These are phyloP conservation scores for Diplodia scrobiculata DNA, from an alignment of 2,329 filamentous ascomycete species.

Conservation along the genomic window DNA sequence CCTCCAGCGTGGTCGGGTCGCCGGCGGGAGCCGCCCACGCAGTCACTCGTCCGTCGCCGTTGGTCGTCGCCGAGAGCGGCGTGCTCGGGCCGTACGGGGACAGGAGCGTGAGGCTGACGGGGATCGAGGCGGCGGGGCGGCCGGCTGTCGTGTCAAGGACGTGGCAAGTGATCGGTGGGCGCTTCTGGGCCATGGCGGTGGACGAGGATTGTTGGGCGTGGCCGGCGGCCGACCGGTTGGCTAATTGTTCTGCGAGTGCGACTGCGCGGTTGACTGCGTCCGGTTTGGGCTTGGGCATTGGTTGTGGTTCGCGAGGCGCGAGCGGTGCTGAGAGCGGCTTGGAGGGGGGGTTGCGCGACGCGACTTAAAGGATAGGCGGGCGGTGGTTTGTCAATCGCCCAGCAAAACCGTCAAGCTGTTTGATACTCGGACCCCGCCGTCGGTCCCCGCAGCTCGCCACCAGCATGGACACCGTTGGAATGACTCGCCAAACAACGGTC, in stretches of 20 bases:
- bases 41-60: conserved; percentile 73
- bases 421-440: conserved; percentile 22
- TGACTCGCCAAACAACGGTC: conserved; percentile 17
- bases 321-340: neutral
- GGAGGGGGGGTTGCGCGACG: neutral
- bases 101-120: conserved; percentile 63
- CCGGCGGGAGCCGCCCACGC: conserved; percentile 55
- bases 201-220: conserved; percentile 1
- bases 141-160: conserved; percentile 80
- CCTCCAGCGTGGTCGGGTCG: conserved; percentile 26
- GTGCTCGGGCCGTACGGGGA: conserved; percentile 40
- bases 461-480: conserved; percentile 11
- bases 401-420: conserved; percentile 11
- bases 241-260: conserved; percentile 18
- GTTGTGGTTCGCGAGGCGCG: neutral
- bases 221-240: conserved; percentile 17
- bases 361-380: neutral
- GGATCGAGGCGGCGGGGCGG: conserved; percentile 66
- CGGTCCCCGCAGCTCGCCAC: conserved; percentile 18
- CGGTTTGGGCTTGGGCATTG: conserved; percentile 26
- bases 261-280: conserved; percentile 24
- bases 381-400: conserved; percentile 10
- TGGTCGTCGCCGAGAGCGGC: conserved; percentile 56
- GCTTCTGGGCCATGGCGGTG: conserved; percentile 27
- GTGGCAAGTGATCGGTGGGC: conserved; percentile 75